Percentiles rank a stretch among this genome's conserved stretches.
phyloP scores from a whole-genome alignment of 140 eudicot genomes.

The Stevia rebaudiana region DNA sequence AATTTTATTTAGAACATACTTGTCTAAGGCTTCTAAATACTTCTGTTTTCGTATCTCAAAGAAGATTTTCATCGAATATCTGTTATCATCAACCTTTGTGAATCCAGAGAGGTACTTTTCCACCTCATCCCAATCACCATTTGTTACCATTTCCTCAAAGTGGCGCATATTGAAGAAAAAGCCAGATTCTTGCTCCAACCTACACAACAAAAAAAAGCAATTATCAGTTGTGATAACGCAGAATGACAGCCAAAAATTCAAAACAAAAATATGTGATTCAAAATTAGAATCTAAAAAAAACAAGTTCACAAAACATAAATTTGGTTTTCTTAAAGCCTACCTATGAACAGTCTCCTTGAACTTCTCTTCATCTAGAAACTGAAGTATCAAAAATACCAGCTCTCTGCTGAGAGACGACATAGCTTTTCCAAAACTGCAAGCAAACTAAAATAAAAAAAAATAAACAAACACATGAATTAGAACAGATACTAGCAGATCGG shows the following conservation, averaged over 20 bases:
- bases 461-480: not conserved
- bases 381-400: conserved; percentile 55
- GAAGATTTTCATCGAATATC: conserved; percentile 58
- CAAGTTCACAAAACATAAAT: not conserved
- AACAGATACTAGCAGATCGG: conserved; percentile 10
- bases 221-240: not conserved
- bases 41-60: conserved; percentile 68
- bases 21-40: conserved; percentile 60
- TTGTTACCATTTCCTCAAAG: conserved; percentile 56
- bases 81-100: conserved; percentile 58
- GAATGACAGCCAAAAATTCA: not conserved
- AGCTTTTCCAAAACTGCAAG: conserved; percentile 13
- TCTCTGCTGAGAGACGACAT: conserved; percentile 54
- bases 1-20: conserved; percentile 22
- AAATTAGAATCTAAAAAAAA: not conserved
- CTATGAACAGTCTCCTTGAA: conserved; percentile 42
- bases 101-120: conserved; percentile 53
- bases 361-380: conserved; percentile 56
- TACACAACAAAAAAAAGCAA: conserved; percentile 11
- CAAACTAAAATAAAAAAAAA: not conserved
- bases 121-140: conserved; percentile 64
- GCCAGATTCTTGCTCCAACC: conserved; percentile 67
- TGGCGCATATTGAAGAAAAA: conserved; percentile 56
- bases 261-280: not conserved
- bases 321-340: conserved; percentile 11